Conservation (phyloP, 192 early-diverging fungal genomes). For the Coemansia sp. region DNA sequence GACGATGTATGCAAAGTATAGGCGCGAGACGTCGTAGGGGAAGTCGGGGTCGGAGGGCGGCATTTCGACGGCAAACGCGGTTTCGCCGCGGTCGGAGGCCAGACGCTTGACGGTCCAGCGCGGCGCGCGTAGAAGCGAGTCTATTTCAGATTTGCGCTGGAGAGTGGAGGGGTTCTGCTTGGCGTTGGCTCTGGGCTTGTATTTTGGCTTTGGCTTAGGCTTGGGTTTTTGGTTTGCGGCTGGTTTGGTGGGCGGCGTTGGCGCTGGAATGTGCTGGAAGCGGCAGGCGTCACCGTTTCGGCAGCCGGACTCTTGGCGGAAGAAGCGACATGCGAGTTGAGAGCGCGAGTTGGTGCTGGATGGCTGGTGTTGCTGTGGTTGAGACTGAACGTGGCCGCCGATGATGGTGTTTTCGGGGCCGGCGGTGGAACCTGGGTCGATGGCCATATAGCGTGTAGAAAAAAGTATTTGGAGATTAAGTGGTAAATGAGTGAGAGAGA, state of each 20-base stretch:
- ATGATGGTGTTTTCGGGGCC: slow-evolving; percentile 17
- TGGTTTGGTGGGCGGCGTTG: not conserved
- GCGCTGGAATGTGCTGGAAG: slow-evolving; percentile 22
- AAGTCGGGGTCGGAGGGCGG: slow-evolving; percentile 72
- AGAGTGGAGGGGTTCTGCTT: slow-evolving; percentile 1
- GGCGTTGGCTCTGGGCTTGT: not conserved
- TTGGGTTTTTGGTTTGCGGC: not conserved
- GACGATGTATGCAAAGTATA: slow-evolving; percentile 60
- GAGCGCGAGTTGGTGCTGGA: not conserved
- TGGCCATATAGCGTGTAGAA: slow-evolving; percentile 12
- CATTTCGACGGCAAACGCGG: slow-evolving; percentile 49
- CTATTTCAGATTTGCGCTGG: slow-evolving; percentile 33
- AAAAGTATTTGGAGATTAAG: no score
- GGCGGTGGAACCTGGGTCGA: slow-evolving; percentile 7
- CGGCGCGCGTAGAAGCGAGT: slow-evolving; percentile 24
- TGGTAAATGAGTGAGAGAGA: no score
- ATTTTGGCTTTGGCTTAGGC: not conserved
- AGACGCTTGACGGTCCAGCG: slow-evolving; percentile 31
- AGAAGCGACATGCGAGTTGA: slow-evolving; percentile 26
- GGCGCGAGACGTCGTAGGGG: slow-evolving; percentile 67
- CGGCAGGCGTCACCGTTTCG: slow-evolving; percentile 27
- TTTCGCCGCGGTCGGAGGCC: slow-evolving; percentile 30
- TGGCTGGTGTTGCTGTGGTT: not conserved
- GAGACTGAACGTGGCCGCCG: slow-evolving; percentile 14
- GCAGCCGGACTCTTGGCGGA: slow-evolving; percentile 26